These are phyloP conservation scores for Deuterostichococcus epilithicus DNA, from an alignment of 139 green algal genomes.

Conservation along the genomic window DNA sequence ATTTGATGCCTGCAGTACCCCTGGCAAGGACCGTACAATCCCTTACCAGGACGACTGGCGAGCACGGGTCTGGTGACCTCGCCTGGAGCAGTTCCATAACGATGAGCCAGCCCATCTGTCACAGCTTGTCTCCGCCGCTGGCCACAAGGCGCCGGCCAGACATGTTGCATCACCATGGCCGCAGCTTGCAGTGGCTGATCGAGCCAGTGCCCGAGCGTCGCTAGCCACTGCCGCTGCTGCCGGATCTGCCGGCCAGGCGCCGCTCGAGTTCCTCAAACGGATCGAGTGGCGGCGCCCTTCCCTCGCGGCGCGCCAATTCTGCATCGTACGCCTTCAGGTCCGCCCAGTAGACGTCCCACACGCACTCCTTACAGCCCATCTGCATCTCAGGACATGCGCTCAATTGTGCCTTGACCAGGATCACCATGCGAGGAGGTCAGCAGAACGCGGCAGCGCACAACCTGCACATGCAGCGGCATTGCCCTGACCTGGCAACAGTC, in stretches of 20 bases:
- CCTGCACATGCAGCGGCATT: not conserved
- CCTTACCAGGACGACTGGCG: too few relatives aligned
- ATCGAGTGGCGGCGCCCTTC: conserved; percentile 10
- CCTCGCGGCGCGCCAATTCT: not conserved
- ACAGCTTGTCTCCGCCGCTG: too few relatives aligned
- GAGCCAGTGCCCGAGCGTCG: too few relatives aligned
- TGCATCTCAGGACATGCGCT: not conserved
- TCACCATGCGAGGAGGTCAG: not conserved
- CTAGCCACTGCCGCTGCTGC: not conserved
- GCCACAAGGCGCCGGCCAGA: too few relatives aligned
- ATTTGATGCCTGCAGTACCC: too few relatives aligned
- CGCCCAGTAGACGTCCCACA: conserved; percentile 26
- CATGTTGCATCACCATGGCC: not conserved
- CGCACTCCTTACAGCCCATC: conserved; percentile 28
- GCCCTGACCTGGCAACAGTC: conserved; percentile 30
- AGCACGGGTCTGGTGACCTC: too few relatives aligned
- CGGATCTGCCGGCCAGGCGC: not conserved
- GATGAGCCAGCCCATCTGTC: too few relatives aligned
- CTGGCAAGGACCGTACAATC: too few relatives aligned
- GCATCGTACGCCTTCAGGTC: conserved; percentile 24
- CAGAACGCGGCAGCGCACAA: not conserved
- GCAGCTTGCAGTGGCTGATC: not conserved
- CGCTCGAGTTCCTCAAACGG: conserved; percentile 32
- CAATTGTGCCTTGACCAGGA: not conserved
- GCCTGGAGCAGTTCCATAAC: too few relatives aligned